Evolutionary conservation across 2,329 filamentous ascomycete species (phyloP).

Genomic region (Ophiosphaerella narmari): DNA sequence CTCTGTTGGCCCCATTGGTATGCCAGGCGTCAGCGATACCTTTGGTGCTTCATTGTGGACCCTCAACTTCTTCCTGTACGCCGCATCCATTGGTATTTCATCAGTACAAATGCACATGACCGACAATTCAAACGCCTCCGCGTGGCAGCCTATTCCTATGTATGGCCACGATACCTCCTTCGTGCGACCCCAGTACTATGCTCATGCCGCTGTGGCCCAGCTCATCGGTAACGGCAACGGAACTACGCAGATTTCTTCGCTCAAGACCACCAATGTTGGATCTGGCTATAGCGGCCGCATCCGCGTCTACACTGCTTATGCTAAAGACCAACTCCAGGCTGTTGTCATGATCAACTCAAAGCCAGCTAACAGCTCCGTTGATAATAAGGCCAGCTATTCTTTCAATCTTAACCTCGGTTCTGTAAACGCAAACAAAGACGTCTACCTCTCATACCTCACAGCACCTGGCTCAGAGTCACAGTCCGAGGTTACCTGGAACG

Average conservation of each 20-base stretch:
- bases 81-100: constrained; percentile 53
- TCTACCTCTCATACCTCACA: constrained; percentile 56
- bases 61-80: constrained; percentile 58
- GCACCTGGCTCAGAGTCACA: constrained; percentile 52
- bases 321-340: constrained; percentile 48
- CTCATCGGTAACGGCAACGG: constrained; percentile 54
- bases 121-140: constrained; percentile 56
- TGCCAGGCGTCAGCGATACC: constrained; percentile 53
- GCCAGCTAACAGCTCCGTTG: constrained; percentile 47
- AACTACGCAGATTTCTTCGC: constrained; percentile 50
- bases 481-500: constrained; percentile 53
- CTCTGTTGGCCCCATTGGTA: constrained; percentile 55
- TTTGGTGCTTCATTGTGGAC: constrained; percentile 58
- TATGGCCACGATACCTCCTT: constrained; percentile 49
- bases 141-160: constrained; percentile 54
- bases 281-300: constrained; percentile 48
- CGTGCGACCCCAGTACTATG: constrained; percentile 58
- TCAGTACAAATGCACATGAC: constrained; percentile 61
- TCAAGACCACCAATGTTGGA: constrained; percentile 38
- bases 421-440: constrained; percentile 46
- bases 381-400: constrained; percentile 46
- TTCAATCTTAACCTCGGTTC: constrained; percentile 50
- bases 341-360: constrained; percentile 55
- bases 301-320: constrained; percentile 53
- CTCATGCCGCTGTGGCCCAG: constrained; percentile 57